Evolutionary conservation across 176 grass and related monocot species (phyloP), one percentile per base, ranked within the genome.

Genomic region (Saccharum spontaneum): DNA sequence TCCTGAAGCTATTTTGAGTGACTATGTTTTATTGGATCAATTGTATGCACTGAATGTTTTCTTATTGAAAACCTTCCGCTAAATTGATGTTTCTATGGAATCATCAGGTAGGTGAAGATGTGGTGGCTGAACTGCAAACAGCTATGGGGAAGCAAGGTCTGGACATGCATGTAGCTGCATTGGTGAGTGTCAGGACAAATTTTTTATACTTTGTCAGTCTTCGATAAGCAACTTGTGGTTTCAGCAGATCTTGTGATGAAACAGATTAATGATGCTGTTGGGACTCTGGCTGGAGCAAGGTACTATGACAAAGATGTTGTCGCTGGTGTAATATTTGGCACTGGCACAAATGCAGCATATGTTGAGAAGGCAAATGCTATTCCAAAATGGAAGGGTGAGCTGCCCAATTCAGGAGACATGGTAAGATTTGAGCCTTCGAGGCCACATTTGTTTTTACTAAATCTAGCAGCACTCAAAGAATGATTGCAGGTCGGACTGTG

Each of bases 271-370:
- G 95, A 98, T 41, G 89, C 93, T 77, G 87, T 98, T 73, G 95
- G 93, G 45, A 98, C 91, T 46, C 83, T 98, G 76, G 93, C 91
- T 72, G 95, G 91, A 88, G 89, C 87, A 67, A 95, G 93, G 64
- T 98, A 93, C 73, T 65, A 87, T 2, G 93, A 98, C 60, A 50
- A 98, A 34, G 83, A 98, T 90, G 95, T 91, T 14, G 76, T 84
- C 6, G 87, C 87, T 23, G 95, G 91, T 84, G 93, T 98, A 33
- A 98, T 95, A 88, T 88, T 98, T 79, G 92, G 95, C 39, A 98
- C 95, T 1, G 95, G 95, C 80, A 98, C 92, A 44, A 98, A 98
- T 88, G 92, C 92, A 17, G 92, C 95, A 44, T 98, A 98, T 91
- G 90, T 95, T 38, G 95, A 98, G 82, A 91, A 78, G 46, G 92